A percentile compares a stretch with the other conserved stretches of the same genome.
Evolutionary conservation across 148 eudicot genomes (phyloP).

Genomic region (Mesembryanthemum crystallinum): DNA sequence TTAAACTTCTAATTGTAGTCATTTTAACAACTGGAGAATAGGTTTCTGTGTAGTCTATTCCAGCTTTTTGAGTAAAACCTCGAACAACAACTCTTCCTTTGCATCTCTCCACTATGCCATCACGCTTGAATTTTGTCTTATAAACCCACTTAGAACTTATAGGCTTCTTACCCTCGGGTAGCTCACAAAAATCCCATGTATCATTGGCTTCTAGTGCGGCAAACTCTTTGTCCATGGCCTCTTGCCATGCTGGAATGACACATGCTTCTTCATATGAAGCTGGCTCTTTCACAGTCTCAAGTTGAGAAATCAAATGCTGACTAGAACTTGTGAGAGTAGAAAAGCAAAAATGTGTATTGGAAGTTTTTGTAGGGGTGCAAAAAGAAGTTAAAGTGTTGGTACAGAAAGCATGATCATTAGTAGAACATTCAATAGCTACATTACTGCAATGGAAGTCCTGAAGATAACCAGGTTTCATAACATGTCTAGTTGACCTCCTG

Average conservation of each 20-base stretch:
- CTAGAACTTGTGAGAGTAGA: background rate
- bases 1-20: too few species aligned
- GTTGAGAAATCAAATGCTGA: background rate
- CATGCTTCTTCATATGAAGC: background rate
- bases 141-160: background rate
- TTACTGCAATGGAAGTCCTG: too few species aligned
- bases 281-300: background rate
- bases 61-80: background rate
- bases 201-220: background rate
- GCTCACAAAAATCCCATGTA: background rate
- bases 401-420: too few species aligned
- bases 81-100: background rate
- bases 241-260: background rate
- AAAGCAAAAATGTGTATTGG: too few species aligned
- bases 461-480: too few species aligned
- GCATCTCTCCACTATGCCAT: background rate
- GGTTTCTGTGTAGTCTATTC: too few species aligned
- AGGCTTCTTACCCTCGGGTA: background rate
- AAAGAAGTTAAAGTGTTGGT: too few species aligned
- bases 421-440: too few species aligned
- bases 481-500: too few species aligned
- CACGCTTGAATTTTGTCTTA: background rate
- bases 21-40: too few species aligned
- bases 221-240: background rate
- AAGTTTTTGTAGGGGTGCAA: background rate